Base-by-base conservation (phyloP, 2,329 filamentous ascomycete genomes). In the Lojkania enalia region DNA sequence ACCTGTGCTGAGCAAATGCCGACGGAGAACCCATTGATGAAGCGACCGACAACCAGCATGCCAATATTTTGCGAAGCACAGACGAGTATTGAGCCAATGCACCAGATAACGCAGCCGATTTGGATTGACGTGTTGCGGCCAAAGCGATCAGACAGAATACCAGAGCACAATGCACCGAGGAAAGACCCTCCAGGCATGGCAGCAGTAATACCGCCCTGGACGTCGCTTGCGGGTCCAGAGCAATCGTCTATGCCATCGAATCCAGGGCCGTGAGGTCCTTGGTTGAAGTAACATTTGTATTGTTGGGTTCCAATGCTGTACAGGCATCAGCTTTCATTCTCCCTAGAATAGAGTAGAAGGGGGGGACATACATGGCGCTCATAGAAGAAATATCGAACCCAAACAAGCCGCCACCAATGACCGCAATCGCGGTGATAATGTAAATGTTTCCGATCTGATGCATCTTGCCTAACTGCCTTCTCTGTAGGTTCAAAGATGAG, bases 321-420 rank as follows among this genome's bases (percentile, higher is more conserved):
- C 7, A 16, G 16, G 23, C 23, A 27, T 27, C n/a, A 27, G 23
- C 57, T 66, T 63, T 74, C 65, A 46, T 69, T 70, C 19, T 16
- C 9, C 14, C 7, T 27, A 39, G 19, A 19, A 42, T 15, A 7
- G 11, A n/a, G 23, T 15, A 14, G 15, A 5, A 11, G 5, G 5
- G 20, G 27, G 15, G 25, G 25, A 50, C 56, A 31, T 55, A 72
- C 57, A 73, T 72, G 7, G 72, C 71, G 46, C 81, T 84, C 85
- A 90, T 88, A 32, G 84, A 87, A 44, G 80, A 82, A 58, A 90
- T 88, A 70, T 90, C 87, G 64, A 90, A 90, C 57, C 87, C 88
- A 60, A 90, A 90, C 19, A 90, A 74, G 18, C 80, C 82, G 64
- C 86, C 86, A 55, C 85, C 85, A 73, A 77, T 75, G 50, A 81